Evolutionary conservation across 257 asterid genomes (phyloP), one percentile per base, ranked within the genome.

Genomic region (Solanum peruvianum): DNA sequence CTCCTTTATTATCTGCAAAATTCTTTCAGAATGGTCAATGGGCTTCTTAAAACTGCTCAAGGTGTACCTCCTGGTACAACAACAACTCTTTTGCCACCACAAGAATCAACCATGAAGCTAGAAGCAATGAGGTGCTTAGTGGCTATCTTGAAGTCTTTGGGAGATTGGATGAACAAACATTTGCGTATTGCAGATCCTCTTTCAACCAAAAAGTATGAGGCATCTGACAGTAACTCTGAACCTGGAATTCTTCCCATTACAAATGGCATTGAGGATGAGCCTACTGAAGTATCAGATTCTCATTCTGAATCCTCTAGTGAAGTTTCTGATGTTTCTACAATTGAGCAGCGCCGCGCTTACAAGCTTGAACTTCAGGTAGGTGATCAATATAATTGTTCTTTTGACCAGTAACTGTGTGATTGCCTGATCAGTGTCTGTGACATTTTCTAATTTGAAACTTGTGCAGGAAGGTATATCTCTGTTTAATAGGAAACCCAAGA

Each of bases 391-490:
- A 66, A 41, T 35, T 64, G 69, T 89, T 86, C 37, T 82, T 78
- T 89, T 86, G 56, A 83, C 86, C 20, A 41, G 85, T 83, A 56
- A 56, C 80, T 75, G 64, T 86, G 42, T 85, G 64, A 75, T 84
- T 84, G 87, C 58, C 31, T 81, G 85, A 18, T 21, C 85, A 49
- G 69, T 11, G 85, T 49, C 85, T 29, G 69, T 20, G 45, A 77
- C 67, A 86, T 84, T 86, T 82, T 76, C 77, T 91, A 86, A 88
- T 88, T 83, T 88, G 25, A 89, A 82, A 87, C 84, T 88, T 89
- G 76, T 93, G 93, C 99, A 97, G 99, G 99, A 97, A 93, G 99
- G 99, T 87, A 95, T 97, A 90, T 93, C 99, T 81, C 97, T 97
- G 91, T 97, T 97, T 88, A 97, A 97, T 87, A 98, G 99, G 31